Conservation (phyloP, 2,329 filamentous ascomycete species). For the Didymella exigua region DNA sequence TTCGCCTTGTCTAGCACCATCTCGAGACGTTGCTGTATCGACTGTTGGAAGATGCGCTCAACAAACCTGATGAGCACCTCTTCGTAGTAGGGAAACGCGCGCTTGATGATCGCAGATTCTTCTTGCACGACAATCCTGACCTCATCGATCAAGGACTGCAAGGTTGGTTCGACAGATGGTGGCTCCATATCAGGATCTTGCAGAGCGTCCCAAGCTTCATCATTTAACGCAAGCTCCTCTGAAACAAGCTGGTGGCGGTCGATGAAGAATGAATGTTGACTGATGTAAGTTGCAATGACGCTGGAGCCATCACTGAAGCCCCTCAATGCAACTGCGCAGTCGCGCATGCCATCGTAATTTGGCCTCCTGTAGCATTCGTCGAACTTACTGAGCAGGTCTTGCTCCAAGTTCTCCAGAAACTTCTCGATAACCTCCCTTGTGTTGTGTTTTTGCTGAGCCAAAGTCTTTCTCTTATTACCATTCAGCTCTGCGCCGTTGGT, state of each 20-base stretch:
- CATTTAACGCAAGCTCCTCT: slow-evolving; percentile 79
- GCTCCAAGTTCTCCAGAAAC: slow-evolving; percentile 93
- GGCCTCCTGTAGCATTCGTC: slow-evolving; percentile 95
- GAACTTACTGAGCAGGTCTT: slow-evolving; percentile 93
- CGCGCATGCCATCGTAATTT: slow-evolving; percentile 97
- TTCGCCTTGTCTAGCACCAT: slow-evolving; percentile 95
- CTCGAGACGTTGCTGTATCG: slow-evolving; percentile 92
- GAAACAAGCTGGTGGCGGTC: slow-evolving; percentile 89
- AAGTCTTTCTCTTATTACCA: slow-evolving; percentile 46
- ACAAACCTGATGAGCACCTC: slow-evolving; percentile 92
- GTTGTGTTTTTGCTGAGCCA: slow-evolving; percentile 57
- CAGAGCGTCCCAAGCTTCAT: slow-evolving; percentile 81
- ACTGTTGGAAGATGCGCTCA: slow-evolving; percentile 96
- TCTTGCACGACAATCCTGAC: slow-evolving; percentile 96
- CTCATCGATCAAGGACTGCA: slow-evolving; percentile 92
- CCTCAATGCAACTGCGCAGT: slow-evolving; percentile 89
- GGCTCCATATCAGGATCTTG: slow-evolving; percentile 94
- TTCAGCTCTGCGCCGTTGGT: slow-evolving; percentile 55
- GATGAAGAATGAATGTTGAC: slow-evolving; percentile 99
- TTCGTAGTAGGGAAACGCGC: slow-evolving; percentile 95
- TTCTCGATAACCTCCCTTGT: slow-evolving; percentile 93
- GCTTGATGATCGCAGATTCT: slow-evolving; percentile 94
- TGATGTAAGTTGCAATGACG: slow-evolving; percentile 95
- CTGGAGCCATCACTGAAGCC: slow-evolving; percentile 97
- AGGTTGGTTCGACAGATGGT: slow-evolving; percentile 85